A percentile compares a stretch with the other conserved stretches of the same genome.
Evolutionary conservation across 139 green algal species (phyloP).

Genomic region (Dunaliella sp.): DNA sequence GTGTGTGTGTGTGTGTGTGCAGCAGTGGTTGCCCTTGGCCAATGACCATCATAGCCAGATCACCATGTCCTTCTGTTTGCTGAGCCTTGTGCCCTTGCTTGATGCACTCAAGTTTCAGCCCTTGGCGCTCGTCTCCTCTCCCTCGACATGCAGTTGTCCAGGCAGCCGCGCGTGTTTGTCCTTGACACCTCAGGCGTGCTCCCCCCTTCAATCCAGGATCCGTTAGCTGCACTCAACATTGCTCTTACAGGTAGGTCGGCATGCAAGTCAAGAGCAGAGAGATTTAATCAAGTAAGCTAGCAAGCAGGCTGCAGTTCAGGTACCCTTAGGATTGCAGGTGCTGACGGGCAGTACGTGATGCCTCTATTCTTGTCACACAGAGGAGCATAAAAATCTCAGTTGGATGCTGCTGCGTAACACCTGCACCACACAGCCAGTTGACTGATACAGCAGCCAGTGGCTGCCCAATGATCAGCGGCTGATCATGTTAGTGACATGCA

Average conservation of each 20-base stretch:
- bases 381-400: not conserved
- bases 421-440: not conserved
- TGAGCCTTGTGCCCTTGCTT: not conserved
- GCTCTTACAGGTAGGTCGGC: not conserved
- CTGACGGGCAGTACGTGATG: too few species aligned
- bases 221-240: not conserved
- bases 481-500: not conserved
- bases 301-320: not conserved
- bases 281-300: not conserved
- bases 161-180: slow-evolving; percentile 20
- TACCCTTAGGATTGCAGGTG: too few species aligned
- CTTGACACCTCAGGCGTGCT: slow-evolving; percentile 45
- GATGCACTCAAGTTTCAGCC: not conserved
- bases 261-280: not conserved
- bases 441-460: not conserved
- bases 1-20: too few species aligned
- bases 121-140: not conserved
- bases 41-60: too few species aligned
- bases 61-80: not conserved
- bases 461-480: not conserved
- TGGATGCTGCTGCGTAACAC: not conserved
- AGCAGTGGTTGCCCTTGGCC: too few species aligned
- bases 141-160: slow-evolving; percentile 17
- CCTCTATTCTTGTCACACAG: too few species aligned
- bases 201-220: slow-evolving; percentile 23